Conservation (phyloP, 31 red algal genomes). For the Odonthalia washingtoniensis region DNA sequence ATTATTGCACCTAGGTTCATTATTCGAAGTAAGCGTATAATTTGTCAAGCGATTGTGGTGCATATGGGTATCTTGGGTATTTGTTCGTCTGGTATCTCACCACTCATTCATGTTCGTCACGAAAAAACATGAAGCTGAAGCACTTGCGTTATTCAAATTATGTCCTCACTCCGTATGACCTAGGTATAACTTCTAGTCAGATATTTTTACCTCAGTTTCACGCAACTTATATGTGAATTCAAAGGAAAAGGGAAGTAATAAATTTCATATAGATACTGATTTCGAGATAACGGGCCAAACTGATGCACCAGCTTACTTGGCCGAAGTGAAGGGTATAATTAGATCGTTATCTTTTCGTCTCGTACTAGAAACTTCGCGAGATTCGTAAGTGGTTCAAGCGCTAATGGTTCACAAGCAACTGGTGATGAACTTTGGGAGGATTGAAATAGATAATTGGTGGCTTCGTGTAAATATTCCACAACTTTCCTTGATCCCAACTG, state of each 20-base stretch:
- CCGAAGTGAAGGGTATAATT: constrained; percentile 64
- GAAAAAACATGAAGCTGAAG: neutral
- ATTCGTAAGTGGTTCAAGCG: constrained; percentile 72
- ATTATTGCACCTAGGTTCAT: constrained; percentile 80
- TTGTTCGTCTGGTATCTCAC: constrained; percentile 59
- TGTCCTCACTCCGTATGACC: constrained; percentile 70
- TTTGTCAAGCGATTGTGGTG: constrained; percentile 61
- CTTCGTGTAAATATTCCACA: constrained; percentile 64
- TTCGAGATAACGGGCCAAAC: too few species aligned
- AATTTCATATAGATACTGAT: too few species aligned
- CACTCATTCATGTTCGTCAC: neutral
- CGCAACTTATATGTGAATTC: neutral
- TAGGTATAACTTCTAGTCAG: constrained; percentile 67
- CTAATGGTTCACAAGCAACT: constrained; percentile 34
- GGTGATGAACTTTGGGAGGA: constrained; percentile 10
- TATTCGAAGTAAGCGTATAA: constrained; percentile 37
- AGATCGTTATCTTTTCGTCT: constrained; percentile 67
- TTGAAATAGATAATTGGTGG: constrained; percentile 62
- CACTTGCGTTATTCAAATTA: constrained; percentile 69
- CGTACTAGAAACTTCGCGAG: constrained; percentile 70
- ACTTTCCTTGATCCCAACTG: constrained; percentile 61
- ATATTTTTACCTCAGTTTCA: constrained; percentile 49
- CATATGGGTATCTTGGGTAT: constrained; percentile 81
- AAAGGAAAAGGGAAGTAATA: neutral
- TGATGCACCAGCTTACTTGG: neutral